Evolutionary conservation across 2,329 filamentous ascomycete genomes (phyloP), one percentile per base, ranked within the genome.

Genomic region (Tolypocladium endophyticum): DNA sequence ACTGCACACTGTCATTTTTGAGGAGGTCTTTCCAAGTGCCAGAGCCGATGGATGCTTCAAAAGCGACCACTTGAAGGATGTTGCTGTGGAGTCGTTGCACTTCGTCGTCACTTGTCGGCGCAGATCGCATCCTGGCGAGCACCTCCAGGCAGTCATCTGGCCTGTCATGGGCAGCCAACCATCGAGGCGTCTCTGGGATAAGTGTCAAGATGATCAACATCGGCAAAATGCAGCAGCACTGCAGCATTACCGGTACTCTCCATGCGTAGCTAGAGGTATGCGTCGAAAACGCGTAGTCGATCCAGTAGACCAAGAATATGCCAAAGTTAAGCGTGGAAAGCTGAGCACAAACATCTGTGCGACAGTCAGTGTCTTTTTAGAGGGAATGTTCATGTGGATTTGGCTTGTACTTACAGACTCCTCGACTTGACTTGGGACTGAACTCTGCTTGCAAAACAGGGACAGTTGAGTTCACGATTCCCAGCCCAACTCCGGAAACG

Each of bases 261-360:
- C 75, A 77, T 8, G 73, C 68, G 56, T 72, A 75, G 63, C 70
- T 71, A 1, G 63, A 60, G 0, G 59, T 33, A 1, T 69, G 66
- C 0, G 65, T 68, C 1, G 70, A 73, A 52, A 79, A 72, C 16
- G 67, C 77, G 53, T 77, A 77, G 56, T 78, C 74, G 60, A 79
- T 74, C 76, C 77, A 79, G 61, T 78, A 78, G 1, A 74, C 72
- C 35, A 79, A 63, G 56, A 75, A 72, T 56, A 78, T 77, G 2
- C 74, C 77, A 20, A 79, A 73, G 61, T 79, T 80, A 23, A 80
- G 71, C 1, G 77, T 78, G 0, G 76, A 77, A 4, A 80, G 66
- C 60, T 79, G 77, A 20, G 75, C 75, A 60, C 77, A 79, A 58
- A 79, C 77, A 61, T 73, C 68, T 76, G 59, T 16, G 33, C 2